Base-by-base conservation (phyloP, 225 moss, liverwort and hornwort genomes). In the Takakia lepidozioides region DNA sequence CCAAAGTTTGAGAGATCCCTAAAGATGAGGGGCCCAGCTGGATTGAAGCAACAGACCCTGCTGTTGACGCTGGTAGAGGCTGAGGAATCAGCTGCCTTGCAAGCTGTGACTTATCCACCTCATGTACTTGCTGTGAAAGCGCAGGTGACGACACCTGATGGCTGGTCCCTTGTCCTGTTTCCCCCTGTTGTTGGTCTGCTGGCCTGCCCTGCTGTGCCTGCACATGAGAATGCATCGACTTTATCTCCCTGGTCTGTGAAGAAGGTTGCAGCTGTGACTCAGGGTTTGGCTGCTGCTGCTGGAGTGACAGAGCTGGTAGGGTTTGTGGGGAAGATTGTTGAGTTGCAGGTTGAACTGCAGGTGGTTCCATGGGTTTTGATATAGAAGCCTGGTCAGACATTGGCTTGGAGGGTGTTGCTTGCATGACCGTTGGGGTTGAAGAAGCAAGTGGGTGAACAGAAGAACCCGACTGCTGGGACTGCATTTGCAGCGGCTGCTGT, bases 291-390 rank as follows among this genome's bases (percentile, higher is more conserved):
- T 70, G 66, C 30, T 71, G 84, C 28, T 78, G 75, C 32, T 69
- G 74, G 39, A 70, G 70, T 23, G 70, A 71, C 51, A 78, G 67
- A 49, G 71, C 73, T 56, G 81, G 85, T 47, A 60, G 56, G 25
- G 16, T 21, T 24, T 46, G 48, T 10, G 25, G 39, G 44, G 53
- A 24, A 14, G 73, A 59, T n/a, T 58, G 28, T 4, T 25, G 51
- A 63, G 20, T 22, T 38, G 63, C 23, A 27, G 69, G 38, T 66
- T 65, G 77, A 51, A 68, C 77, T 38, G 43, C 2, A 40, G 37
- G 27, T n/a, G n/a, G n/a, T 22, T 66, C 58, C 37, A 38, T 10
- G 26, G 48, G 28, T 64, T 58, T 63, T 28, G 67, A 40, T 10
- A 20, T 19, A 3, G 54, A 17, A 16, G 18, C 41, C 25, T 26